Evolutionary conservation across 371 early-diverging fungal genomes (phyloP).

Genomic region (Mortierella sp.): DNA sequence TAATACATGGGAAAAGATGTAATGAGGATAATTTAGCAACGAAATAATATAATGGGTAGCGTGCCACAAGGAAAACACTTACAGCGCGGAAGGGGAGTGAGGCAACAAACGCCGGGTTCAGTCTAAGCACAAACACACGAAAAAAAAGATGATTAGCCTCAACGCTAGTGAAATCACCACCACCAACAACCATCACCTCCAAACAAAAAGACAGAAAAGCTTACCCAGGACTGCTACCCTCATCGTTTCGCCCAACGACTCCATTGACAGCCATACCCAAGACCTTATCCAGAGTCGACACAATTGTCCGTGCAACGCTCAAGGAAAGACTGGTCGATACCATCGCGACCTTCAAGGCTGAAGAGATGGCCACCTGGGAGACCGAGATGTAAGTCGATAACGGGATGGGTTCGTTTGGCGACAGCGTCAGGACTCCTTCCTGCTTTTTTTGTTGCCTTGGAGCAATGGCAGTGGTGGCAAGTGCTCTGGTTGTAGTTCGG

Average conservation of each 20-base stretch:
- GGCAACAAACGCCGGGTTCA: conserved; percentile 40
- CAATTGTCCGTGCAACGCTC: conserved; percentile 41
- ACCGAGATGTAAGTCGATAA: conserved; percentile 39
- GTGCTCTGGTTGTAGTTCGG: background rate
- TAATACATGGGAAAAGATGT: background rate
- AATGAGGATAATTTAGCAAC: background rate
- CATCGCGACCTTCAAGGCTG: conserved; percentile 54
- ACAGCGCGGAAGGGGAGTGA: conserved; percentile 53
- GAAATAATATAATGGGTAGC: background rate
- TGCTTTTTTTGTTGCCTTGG: background rate
- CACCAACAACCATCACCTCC: background rate
- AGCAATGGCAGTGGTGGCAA: background rate
- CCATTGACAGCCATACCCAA: conserved; percentile 32
- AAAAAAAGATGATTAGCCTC: background rate
- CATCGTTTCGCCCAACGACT: conserved; percentile 31
- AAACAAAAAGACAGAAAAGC: background rate
- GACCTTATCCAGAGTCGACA: conserved; percentile 44
- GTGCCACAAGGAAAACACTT: conserved; percentile 1
- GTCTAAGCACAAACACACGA: conserved; percentile 7
- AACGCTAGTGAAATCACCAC: background rate
- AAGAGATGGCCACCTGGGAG: conserved; percentile 46
- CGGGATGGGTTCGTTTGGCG: conserved; percentile 32
- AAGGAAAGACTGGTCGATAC: conserved; percentile 48
- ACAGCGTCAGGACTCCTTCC: conserved; percentile 11
- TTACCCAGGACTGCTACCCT: conserved; percentile 27